Evolutionary conservation across 129 eudicot genomes (phyloP), one percentile per base, ranked within the genome.

Genomic region (Chrysanthemum makinoi): DNA sequence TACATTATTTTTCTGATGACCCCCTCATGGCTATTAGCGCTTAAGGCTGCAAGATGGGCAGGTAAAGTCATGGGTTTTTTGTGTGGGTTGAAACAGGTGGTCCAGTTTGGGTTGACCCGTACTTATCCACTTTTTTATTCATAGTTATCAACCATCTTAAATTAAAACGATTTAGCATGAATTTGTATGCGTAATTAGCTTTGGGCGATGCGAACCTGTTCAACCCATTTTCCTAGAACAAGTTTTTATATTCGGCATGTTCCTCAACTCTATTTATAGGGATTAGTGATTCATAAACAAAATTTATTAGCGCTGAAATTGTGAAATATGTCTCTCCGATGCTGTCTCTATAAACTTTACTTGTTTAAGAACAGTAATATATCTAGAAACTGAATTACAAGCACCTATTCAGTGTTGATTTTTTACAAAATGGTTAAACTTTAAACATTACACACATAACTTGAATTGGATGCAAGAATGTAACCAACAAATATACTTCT

Each of bases 391-490:
- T 64, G 72, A 69, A 69, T 70, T 69, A 70, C 66, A 69, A 24
- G 76, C 65, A 52, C 76, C 81, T 69, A 77, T 50, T 69, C 16
- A 53, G 59, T 30, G 55, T 62, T 59, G 55, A 60, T 33, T 60
- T 70, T 39, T 63, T 70, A 78, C 77, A 70, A 63, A 78, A 78
- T 78, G 77, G 61, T 78, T 52, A 39, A 52, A 52, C 50, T 64
- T 70, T 62, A 75, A 74, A 62, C 53, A 43, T 16, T 39, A 54
- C 62, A 78, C 52, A 55, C 72, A 65, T 63, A 70, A 70, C 54
- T 55, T 35, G 67, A 64, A 71, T 70, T 22, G 26, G 72, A 75
- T 75, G 49, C 50, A 60, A 26, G 16, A 17, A 54, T 10, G 64
- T 73, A 62, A 26, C 70, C 68, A 15, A 78, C 72, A 58, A 54